Conservation (phyloP, 768 basidiomycete species). For the Boletales sp. region DNA sequence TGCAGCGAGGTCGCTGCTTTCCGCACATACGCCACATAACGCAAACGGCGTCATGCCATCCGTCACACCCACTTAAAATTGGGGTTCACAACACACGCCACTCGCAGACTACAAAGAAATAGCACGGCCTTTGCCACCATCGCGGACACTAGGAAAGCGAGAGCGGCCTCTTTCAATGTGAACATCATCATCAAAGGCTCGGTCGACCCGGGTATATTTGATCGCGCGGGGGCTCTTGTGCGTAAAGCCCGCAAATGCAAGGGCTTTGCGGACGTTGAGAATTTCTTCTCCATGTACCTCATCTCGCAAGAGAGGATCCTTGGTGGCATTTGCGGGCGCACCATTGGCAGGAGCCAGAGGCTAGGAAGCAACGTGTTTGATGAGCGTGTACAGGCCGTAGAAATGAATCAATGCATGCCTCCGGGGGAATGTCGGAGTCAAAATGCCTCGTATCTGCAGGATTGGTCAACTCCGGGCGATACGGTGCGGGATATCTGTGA, state of each 20-base stretch:
- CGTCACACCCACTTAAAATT: constrained; percentile 16
- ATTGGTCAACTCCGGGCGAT: constrained; percentile 76
- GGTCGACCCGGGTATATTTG: constrained; percentile 73
- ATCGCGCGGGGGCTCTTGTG: constrained; percentile 84
- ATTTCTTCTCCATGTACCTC: constrained; percentile 83
- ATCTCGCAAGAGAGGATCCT: constrained; percentile 85
- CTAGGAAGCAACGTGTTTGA: constrained; percentile 43
- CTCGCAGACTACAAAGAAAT: constrained; percentile 67
- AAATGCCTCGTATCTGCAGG: constrained; percentile 94
- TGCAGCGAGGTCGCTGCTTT: constrained; percentile 28
- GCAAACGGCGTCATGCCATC: constrained; percentile 26
- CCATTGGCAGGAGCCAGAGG: constrained; percentile 89
- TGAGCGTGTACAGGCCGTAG: constrained; percentile 19
- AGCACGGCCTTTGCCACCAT: constrained; percentile 70
- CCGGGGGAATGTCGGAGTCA: constrained; percentile 88
- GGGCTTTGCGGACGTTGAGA: constrained; percentile 84
- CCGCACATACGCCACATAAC: constrained; percentile 27
- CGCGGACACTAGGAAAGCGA: constrained; percentile 56
- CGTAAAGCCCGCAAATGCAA: constrained; percentile 89
- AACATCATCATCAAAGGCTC: constrained; percentile 56
- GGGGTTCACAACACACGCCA: constrained; percentile 28
- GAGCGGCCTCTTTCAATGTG: constrained; percentile 59
- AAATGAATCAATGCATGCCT: constrained; percentile 52
- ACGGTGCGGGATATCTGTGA: constrained; percentile 80
- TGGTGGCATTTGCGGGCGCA: constrained; percentile 76